Evolutionary conservation across 116 monocot species (phyloP).

Genomic region (Papilionanthe hybrid): DNA sequence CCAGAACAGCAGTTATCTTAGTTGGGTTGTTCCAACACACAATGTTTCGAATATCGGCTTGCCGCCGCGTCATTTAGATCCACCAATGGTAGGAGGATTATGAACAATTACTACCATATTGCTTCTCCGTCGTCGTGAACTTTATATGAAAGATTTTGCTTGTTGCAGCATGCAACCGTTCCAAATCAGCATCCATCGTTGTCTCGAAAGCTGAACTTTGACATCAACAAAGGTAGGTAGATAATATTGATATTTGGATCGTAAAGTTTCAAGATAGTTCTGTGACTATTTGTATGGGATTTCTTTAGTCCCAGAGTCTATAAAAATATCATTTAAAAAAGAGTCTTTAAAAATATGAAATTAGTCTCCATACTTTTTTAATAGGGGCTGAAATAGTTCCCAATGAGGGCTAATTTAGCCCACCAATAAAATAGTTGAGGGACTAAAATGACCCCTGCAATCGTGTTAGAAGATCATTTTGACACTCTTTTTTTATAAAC

Average conservation of each 20-base stretch:
- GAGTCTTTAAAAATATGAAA: too few species aligned
- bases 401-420: too few species aligned
- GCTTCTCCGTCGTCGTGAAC: neutral
- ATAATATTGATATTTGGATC: neutral
- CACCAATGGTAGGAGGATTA: constrained; percentile 28
- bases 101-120: neutral
- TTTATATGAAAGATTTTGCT: neutral
- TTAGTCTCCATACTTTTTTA: too few species aligned
- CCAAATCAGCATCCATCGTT: constrained; percentile 28
- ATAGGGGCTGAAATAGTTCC: too few species aligned
- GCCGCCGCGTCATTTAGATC: constrained; percentile 28
- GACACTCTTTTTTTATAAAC: neutral
- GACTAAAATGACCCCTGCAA: too few species aligned
- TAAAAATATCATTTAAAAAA: too few species aligned
- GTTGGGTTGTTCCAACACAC: constrained; percentile 31
- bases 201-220: constrained; percentile 44
- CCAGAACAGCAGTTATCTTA: constrained; percentile 36
- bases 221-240: constrained; percentile 48
- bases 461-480: too few species aligned
- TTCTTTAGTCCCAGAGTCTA: too few species aligned
- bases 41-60: constrained; percentile 24
- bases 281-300: too few species aligned
- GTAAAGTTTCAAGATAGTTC: too few species aligned
- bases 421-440: too few species aligned
- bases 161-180: constrained; percentile 26